Base-by-base conservation (phyloP, 2,329 filamentous ascomycete species). In the Dryadomyces quercivorus region DNA sequence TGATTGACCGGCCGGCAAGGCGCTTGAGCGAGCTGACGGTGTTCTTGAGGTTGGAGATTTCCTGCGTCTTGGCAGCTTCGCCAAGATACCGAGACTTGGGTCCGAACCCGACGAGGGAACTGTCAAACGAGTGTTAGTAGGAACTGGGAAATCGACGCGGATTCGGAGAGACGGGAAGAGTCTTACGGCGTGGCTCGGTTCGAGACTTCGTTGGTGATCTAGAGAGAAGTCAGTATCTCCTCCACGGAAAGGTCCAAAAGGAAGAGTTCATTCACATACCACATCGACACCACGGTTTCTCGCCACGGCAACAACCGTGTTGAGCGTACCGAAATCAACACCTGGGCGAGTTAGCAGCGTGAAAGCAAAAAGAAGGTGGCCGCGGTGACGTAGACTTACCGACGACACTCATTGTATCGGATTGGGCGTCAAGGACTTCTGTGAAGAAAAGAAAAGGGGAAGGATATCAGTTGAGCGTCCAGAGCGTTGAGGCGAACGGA, bases 11-110 rank as follows among this genome's bases (percentile, higher is more conserved):
- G 67, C 93, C 93, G 66, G 86, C 86, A 63, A 98, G 84, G 66
- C 93, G 88, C 77, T 95, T 95, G 65, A 98, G 81, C 62, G 83
- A 91, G 70, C 82, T 78, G 74, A 98, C 88, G 63, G 93, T 98
- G 81, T 98, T 98, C 79, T 97, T 98, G 67, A 97, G 83, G 79
- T 98, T 98, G 67, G 92, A 95, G 69, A 95, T 94, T 75, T 98
- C 93, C 75, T 96, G 92, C 62, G 92, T 97, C 82, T 97, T 97
- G 63, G 93, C 93, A 56, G 88, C 73, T 76, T 98, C 93, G 62
- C 93, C 93, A 61, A 98, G 81, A 70, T 94, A 95, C 76, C 93
- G 87, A 71, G 81, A 84, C 76, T 95, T 95, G 69, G 89, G 86
- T 57, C 90, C 89, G 72, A 98, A 98, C 66, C 89, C 91, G 65